Conservation (phyloP, 139 green algal species). For the Medakamo hakoo region DNA sequence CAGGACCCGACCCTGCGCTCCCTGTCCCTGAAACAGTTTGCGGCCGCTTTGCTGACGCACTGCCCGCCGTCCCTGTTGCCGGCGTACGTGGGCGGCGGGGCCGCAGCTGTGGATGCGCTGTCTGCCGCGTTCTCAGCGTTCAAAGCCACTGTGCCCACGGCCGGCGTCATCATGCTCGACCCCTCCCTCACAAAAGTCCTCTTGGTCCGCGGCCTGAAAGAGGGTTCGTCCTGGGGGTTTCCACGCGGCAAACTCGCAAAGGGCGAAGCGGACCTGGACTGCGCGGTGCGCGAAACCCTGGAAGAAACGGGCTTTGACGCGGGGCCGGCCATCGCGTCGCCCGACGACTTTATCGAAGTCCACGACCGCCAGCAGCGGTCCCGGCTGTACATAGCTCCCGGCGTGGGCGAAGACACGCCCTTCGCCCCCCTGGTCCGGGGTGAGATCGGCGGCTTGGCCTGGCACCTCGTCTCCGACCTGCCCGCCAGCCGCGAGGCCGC, state of each 20-base stretch:
- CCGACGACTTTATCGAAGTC: slow-evolving; percentile 46
- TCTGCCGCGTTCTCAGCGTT: neutral
- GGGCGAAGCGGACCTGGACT: slow-evolving; percentile 59
- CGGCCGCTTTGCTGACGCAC: neutral
- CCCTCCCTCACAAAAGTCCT: slow-evolving; percentile 55
- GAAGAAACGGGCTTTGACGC: slow-evolving; percentile 71
- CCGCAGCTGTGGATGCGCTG: neutral
- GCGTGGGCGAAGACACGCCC: slow-evolving; percentile 33
- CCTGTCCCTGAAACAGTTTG: slow-evolving; percentile 19
- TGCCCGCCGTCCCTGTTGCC: slow-evolving; percentile 3
- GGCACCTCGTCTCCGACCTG: slow-evolving; percentile 47
- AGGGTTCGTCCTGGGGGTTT: slow-evolving; percentile 73
- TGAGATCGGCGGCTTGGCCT: slow-evolving; percentile 69
- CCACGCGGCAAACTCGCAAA: slow-evolving; percentile 79
- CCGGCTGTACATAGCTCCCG: slow-evolving; percentile 57
- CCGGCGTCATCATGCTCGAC: slow-evolving; percentile 79
- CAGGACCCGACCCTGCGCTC: slow-evolving; percentile 17
- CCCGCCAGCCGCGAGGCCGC: slow-evolving; percentile 24
- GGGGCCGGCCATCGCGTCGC: slow-evolving; percentile 11
- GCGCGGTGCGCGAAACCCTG: slow-evolving; percentile 70
- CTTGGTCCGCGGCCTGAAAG: slow-evolving; percentile 69
- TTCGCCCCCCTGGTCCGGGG: slow-evolving; percentile 38
- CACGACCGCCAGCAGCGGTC: slow-evolving; percentile 34
- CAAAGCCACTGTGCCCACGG: slow-evolving; percentile 4
- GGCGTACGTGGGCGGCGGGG: too few relatives aligned